Evolutionary conservation across 108 stramenopile species (phyloP).

Genomic region (Pseudonitzschia multiseries): DNA sequence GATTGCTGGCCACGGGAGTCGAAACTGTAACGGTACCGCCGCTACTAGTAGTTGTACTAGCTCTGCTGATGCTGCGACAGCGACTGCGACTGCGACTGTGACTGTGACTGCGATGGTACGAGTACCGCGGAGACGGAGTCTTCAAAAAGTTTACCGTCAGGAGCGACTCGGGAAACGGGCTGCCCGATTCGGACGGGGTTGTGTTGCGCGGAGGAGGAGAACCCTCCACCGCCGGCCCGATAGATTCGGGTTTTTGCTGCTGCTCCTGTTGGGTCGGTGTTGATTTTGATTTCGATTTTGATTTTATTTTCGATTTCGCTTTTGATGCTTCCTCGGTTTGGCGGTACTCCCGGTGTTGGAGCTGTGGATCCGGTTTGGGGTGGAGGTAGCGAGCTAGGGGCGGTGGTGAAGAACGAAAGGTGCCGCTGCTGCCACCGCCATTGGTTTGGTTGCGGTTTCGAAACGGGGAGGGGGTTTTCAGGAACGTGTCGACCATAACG

Average conservation of each 20-base stretch:
- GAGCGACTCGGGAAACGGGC: conserved; percentile 1
- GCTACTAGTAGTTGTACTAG: too few species aligned
- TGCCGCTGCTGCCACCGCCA: background rate
- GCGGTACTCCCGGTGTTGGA: background rate
- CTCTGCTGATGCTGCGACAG: too few species aligned
- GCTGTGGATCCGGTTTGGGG: background rate
- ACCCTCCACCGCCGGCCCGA: background rate
- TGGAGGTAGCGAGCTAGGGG: conserved; percentile 1
- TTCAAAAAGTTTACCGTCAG: background rate
- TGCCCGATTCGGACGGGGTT: background rate
- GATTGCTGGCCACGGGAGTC: background rate
- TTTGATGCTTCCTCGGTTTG: background rate
- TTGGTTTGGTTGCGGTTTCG: background rate
- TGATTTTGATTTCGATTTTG: too few species aligned
- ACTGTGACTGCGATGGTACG: too few species aligned
- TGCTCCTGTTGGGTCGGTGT: background rate
- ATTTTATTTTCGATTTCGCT: too few species aligned
- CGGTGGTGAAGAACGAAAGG: background rate
- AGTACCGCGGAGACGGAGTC: conserved; percentile 1
- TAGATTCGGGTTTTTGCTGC: background rate
- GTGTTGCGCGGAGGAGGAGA: background rate
- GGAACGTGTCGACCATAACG: background rate
- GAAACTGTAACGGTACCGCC: too few species aligned
- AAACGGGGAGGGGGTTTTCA: conserved; percentile 11
- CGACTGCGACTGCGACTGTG: too few species aligned